Percentiles rank a stretch among this genome's conserved stretches.
Conservation (phyloP, 2,329 filamentous ascomycete species). For the Onygenales sp. region DNA sequence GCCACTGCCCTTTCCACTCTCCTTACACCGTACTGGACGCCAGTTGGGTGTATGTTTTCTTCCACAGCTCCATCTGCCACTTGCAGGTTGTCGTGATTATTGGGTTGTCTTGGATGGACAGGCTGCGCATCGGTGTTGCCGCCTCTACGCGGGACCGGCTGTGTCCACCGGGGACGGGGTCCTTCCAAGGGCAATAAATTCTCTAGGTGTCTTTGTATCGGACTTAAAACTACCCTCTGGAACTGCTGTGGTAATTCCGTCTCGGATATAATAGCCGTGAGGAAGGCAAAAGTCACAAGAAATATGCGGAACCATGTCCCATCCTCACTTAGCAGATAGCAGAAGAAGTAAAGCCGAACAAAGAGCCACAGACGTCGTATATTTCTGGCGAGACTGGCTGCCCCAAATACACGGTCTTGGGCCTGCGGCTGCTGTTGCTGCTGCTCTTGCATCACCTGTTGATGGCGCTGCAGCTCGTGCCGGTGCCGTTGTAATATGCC, state of each 20-base stretch:
- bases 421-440: neutral
- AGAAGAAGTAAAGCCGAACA: slow-evolving; percentile 48
- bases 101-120: neutral
- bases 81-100: neutral
- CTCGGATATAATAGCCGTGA: slow-evolving; percentile 33
- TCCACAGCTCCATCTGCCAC: neutral
- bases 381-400: neutral
- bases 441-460: neutral
- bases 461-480: neutral
- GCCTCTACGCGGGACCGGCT: neutral
- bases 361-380: slow-evolving; percentile 47
- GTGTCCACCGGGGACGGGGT: slow-evolving; percentile 11
- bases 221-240: slow-evolving; percentile 25
- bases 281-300: slow-evolving; percentile 27
- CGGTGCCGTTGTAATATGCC: no score
- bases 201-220: slow-evolving; percentile 36
- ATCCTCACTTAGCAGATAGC: slow-evolving; percentile 48
- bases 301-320: slow-evolving; percentile 35
- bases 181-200: slow-evolving; percentile 26
- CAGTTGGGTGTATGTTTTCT: neutral
- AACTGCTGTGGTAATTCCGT: slow-evolving; percentile 28
- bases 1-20: slow-evolving; percentile 44
- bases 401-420: neutral
- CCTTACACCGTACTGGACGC: slow-evolving; percentile 10
- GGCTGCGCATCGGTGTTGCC: slow-evolving; percentile 1